Evolutionary conservation across 1,284 basidiomycete genomes (phyloP).

Genomic region (Phellopilus nigrolimitatus): DNA sequence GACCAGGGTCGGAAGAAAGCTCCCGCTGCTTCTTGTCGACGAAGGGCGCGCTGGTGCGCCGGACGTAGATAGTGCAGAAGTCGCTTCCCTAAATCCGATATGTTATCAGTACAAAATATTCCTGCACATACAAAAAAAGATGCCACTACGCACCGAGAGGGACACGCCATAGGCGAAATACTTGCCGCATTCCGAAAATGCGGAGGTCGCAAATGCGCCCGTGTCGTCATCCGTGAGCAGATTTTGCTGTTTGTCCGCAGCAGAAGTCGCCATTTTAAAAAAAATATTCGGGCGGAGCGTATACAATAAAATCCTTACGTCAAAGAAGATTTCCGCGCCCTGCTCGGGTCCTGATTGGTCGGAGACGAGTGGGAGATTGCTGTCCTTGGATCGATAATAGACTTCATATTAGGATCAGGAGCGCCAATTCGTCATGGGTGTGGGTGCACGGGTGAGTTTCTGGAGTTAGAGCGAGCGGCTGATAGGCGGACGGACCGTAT

Average conservation of each 20-base stretch:
- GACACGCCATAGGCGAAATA: conserved; percentile 75
- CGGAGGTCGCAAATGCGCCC: conserved; percentile 50
- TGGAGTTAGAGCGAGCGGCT: not conserved
- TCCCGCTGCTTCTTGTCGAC: conserved; percentile 35
- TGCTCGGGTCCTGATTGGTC: conserved; percentile 34
- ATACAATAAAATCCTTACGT: conserved; percentile 41
- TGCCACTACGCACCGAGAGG: conserved; percentile 56
- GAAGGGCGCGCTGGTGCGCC: conserved; percentile 57
- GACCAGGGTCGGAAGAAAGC: conserved; percentile 42
- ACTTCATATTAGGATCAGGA: conserved; percentile 31
- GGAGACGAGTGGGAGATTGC: conserved; percentile 48
- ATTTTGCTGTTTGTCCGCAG: conserved; percentile 49
- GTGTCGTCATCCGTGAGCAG: conserved; percentile 71
- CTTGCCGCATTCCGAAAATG: conserved; percentile 64
- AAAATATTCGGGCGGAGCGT: not conserved
- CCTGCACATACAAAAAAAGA: no score
- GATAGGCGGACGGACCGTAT: conserved; percentile 37
- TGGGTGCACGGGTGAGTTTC: not conserved
- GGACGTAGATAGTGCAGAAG: conserved; percentile 64
- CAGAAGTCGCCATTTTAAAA: no score
- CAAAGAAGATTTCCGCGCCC: conserved; percentile 69
- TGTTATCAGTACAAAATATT: not conserved
- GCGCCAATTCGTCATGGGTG: not conserved
- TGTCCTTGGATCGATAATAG: conserved; percentile 62
- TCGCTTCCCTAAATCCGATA: conserved; percentile 59